These are phyloP conservation scores for Conoideocrella luteorostrata DNA, from an alignment of 2,329 filamentous ascomycete species.

Conservation along the genomic window DNA sequence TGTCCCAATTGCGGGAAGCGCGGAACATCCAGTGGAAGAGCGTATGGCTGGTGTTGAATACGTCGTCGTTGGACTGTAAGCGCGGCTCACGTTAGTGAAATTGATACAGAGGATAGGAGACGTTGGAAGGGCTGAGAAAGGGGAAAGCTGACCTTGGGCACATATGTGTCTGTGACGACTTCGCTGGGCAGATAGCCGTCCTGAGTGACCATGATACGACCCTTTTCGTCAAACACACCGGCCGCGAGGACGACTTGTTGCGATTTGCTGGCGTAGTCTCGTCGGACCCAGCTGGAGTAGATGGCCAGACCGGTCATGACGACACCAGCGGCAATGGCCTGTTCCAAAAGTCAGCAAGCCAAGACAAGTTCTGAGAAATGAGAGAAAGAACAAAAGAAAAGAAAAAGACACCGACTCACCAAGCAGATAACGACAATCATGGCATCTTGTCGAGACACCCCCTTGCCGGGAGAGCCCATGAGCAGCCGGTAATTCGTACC, in stretches of 20 bases:
- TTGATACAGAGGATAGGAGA: not conserved
- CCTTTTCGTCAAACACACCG: constrained; percentile 61
- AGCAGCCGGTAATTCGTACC: constrained; percentile 61
- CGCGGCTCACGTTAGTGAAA: not conserved
- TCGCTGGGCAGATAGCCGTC: constrained; percentile 64
- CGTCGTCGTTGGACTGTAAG: constrained; percentile 39
- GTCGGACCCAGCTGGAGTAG: constrained; percentile 32
- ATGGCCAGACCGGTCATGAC: constrained; percentile 51
- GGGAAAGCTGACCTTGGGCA: constrained; percentile 47
- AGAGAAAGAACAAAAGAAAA: not conserved
- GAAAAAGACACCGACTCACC: constrained; percentile 41
- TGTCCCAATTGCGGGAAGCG: constrained; percentile 70
- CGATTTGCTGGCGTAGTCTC: constrained; percentile 49
- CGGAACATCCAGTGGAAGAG: constrained; percentile 86
- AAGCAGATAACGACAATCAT: constrained; percentile 63
- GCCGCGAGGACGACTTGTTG: constrained; percentile 54
- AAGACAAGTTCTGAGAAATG: too few relatives aligned
- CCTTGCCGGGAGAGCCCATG: constrained; percentile 23
- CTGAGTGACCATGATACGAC: constrained; percentile 61
- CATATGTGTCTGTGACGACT: constrained; percentile 73
- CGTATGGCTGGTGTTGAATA: constrained; percentile 68
- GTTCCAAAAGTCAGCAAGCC: too few relatives aligned
- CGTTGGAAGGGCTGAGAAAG: not conserved
- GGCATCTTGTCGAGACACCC: constrained; percentile 11
- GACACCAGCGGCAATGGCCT: constrained; percentile 57